Evolutionary conservation across 2,329 filamentous ascomycete species (phyloP).

Genomic region (Teratosphaeria gauchensis): DNA sequence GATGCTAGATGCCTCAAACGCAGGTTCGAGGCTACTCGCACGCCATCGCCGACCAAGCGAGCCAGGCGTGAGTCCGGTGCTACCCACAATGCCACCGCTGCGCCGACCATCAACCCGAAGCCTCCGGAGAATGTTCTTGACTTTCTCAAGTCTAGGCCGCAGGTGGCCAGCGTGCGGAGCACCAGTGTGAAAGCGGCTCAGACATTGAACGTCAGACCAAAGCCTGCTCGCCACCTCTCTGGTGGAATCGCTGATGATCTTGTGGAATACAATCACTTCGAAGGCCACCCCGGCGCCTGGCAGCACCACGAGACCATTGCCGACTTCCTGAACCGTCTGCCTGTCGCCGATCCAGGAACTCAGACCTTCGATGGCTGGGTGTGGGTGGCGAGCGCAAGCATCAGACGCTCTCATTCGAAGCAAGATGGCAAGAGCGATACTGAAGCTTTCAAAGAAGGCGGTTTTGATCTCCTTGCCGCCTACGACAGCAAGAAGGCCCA

Average conservation of each 20-base stretch:
- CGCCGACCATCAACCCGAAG: not conserved
- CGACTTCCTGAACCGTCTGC: slow-evolving; percentile 58
- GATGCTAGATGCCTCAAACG: not conserved
- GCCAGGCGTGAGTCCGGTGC: not conserved
- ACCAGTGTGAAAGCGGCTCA: not conserved
- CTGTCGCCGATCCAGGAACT: slow-evolving; percentile 52
- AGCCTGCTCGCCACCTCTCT: not conserved
- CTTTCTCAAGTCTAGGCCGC: slow-evolving; percentile 13
- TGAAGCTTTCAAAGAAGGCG: slow-evolving; percentile 43
- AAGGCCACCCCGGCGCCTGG: slow-evolving; percentile 45
- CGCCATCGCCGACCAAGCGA: not conserved
- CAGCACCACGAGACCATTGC: slow-evolving; percentile 55
- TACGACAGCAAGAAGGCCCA: slow-evolving; percentile 39
- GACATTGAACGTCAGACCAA: not conserved
- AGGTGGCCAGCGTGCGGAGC: slow-evolving; percentile 7
- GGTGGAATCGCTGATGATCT: slow-evolving; percentile 6
- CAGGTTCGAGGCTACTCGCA: not conserved
- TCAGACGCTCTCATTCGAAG: slow-evolving; percentile 20
- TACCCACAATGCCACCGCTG: not conserved
- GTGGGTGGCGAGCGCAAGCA: slow-evolving; percentile 57
- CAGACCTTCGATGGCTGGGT: slow-evolving; percentile 54
- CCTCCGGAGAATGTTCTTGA: slow-evolving; percentile 4
- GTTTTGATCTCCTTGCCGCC: slow-evolving; percentile 44
- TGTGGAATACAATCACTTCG: slow-evolving; percentile 49
- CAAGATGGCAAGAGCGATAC: slow-evolving; percentile 37